These are phyloP conservation scores for Sporothrix protearum DNA, from an alignment of 2,329 filamentous ascomycete species.

Conservation along the genomic window DNA sequence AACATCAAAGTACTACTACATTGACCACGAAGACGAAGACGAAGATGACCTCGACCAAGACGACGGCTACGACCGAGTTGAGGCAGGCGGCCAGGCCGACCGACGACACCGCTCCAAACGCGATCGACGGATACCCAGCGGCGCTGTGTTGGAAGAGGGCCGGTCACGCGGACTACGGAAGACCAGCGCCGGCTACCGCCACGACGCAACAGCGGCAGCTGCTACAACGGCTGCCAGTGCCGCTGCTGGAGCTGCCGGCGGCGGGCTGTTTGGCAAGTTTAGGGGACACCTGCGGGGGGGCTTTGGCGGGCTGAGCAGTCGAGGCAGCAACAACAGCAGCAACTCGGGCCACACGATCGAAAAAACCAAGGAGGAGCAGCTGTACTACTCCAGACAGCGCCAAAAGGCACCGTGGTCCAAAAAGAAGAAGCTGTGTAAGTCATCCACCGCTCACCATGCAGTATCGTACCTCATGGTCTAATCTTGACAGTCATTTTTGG, in stretches of 20 bases:
- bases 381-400: slow-evolving; percentile 37
- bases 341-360: slow-evolving; percentile 41
- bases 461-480: background rate
- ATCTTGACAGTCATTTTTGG: slow-evolving; percentile 52
- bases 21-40: slow-evolving; percentile 6
- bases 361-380: slow-evolving; percentile 51
- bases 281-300: slow-evolving; percentile 39
- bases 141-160: slow-evolving; percentile 66
- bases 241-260: background rate
- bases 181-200: background rate
- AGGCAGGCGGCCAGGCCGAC: slow-evolving; percentile 21
- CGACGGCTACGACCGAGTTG: slow-evolving; percentile 25
- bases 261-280: background rate
- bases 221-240: background rate
- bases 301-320: slow-evolving; percentile 44
- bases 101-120: slow-evolving; percentile 23
- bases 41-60: slow-evolving; percentile 4
- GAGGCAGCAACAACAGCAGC: slow-evolving; percentile 48
- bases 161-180: slow-evolving; percentile 32
- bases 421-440: slow-evolving; percentile 61
- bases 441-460: background rate
- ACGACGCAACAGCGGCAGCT: background rate
- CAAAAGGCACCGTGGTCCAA: slow-evolving; percentile 33
- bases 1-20: slow-evolving; percentile 11
- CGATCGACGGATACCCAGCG: slow-evolving; percentile 63